Conservation (phyloP, 2,329 filamentous ascomycete genomes). For the Aspergillus viridinutans region DNA sequence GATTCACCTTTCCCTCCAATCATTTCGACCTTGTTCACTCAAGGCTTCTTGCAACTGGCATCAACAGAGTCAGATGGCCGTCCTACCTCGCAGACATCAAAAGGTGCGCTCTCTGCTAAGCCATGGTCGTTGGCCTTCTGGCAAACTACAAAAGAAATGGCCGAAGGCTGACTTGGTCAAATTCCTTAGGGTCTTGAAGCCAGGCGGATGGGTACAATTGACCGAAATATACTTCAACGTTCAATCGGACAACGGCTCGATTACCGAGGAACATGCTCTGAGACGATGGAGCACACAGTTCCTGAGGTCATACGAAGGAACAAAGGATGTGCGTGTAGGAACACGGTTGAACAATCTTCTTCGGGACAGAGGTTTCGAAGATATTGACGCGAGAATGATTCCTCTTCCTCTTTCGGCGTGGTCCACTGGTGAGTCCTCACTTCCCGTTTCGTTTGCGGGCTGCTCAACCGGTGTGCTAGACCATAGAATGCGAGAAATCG, state of each 20-base stretch:
- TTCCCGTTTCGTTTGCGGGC: neutral
- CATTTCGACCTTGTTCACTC: conserved; percentile 83
- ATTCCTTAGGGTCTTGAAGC: conserved; percentile 49
- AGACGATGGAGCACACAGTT: conserved; percentile 63
- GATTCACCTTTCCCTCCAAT: conserved; percentile 64
- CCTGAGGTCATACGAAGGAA: conserved; percentile 56
- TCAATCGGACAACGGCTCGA: conserved; percentile 78
- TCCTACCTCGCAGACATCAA: conserved; percentile 73
- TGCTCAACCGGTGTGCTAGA: conserved; percentile 33
- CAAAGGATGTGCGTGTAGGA: conserved; percentile 64
- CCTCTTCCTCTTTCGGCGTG: conserved; percentile 66
- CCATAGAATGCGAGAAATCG: conserved; percentile 39
- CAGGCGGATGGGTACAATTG: conserved; percentile 82
- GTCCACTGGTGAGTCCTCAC: conserved; percentile 54
- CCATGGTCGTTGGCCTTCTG: neutral
- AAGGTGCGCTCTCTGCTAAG: conserved; percentile 30
- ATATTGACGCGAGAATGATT: conserved; percentile 63
- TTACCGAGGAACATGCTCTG: conserved; percentile 64
- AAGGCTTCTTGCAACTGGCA: conserved; percentile 55
- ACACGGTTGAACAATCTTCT: conserved; percentile 58
- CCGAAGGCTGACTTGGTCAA: conserved; percentile 7
- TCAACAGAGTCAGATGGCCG: conserved; percentile 68
- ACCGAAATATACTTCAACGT: conserved; percentile 82
- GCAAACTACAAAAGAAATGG: neutral
- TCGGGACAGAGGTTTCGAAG: conserved; percentile 60